Percentiles rank a stretch among this genome's conserved stretches.
phyloP scores from a whole-genome alignment of 352 stramenopile species.

The Phytopythium vexans region DNA sequence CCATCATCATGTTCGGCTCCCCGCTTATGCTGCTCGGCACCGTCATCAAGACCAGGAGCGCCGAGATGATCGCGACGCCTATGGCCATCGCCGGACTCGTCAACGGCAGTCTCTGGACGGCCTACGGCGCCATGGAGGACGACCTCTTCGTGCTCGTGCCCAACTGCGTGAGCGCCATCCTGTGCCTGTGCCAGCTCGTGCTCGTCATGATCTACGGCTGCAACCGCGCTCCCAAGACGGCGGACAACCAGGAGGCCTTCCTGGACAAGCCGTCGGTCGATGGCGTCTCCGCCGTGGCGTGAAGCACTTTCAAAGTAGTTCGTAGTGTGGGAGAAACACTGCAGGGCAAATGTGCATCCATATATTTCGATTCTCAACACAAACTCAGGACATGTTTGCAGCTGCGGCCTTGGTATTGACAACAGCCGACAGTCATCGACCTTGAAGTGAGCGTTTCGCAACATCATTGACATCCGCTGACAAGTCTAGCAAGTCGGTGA shows the following conservation, averaged over 20 bases:
- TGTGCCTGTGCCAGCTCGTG: conserved; percentile 23
- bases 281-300: no score
- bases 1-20: conserved; percentile 22
- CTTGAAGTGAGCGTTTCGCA: no score
- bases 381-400: no score
- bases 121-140: conserved; percentile 22
- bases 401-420: no score
- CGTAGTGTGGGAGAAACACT: no score
- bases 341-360: no score
- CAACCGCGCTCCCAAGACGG: background rate
- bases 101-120: conserved; percentile 20
- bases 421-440: no score
- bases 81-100: conserved; percentile 22
- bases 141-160: conserved; percentile 29
- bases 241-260: conserved; percentile 11
- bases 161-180: conserved; percentile 16
- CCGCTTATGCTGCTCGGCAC: conserved; percentile 19
- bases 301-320: no score
- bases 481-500: no score
- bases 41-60: conserved; percentile 21
- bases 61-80: conserved; percentile 19
- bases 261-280: conserved; percentile 6
- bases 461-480: no score
- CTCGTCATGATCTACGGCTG: conserved; percentile 19
- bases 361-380: no score